These are phyloP conservation scores for Strobilomyces dryophilus DNA, from an alignment of 768 basidiomycete genomes.

Conservation along the genomic window DNA sequence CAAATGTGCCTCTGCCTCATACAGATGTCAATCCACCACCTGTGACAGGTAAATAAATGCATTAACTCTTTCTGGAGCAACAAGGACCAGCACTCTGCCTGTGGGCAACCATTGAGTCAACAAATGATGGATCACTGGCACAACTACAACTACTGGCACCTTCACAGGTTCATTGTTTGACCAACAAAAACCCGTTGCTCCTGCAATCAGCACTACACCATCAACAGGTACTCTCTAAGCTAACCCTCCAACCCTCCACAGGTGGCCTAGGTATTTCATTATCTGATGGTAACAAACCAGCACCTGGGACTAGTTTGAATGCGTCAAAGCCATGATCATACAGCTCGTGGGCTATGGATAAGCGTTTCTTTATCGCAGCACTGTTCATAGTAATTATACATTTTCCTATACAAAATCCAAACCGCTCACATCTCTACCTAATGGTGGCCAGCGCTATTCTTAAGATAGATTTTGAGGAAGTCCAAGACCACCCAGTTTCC, in stretches of 20 bases:
- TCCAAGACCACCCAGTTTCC: too few species aligned
- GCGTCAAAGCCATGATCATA: too few species aligned
- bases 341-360: too few species aligned
- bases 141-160: conserved; percentile 12
- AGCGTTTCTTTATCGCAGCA: too few species aligned
- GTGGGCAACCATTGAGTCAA: conserved; percentile 44
- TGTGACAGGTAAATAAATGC: conserved; percentile 51
- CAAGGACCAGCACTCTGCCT: conserved; percentile 44
- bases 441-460: too few species aligned
- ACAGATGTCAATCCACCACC: conserved; percentile 41
- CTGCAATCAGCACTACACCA: conserved; percentile 41
- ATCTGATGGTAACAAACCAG: too few species aligned
- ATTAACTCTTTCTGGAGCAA: conserved; percentile 27
- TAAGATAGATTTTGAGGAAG: too few species aligned
- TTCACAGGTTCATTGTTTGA: conserved; percentile 49
- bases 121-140: conserved; percentile 11
- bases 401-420: too few species aligned
- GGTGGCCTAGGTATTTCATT: too few species aligned
- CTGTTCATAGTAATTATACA: too few species aligned
- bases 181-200: conserved; percentile 45
- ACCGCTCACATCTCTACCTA: too few species aligned
- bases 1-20: conserved; percentile 8
- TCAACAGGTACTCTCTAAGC: conserved; percentile 40
- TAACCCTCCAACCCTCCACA: conserved; percentile 71
- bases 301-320: too few species aligned